Percentiles rank a stretch among this genome's conserved stretches.
These are phyloP conservation scores for Aspergillus alliaceus DNA, from an alignment of 2,329 filamentous ascomycete genomes.

Conservation along the genomic window DNA sequence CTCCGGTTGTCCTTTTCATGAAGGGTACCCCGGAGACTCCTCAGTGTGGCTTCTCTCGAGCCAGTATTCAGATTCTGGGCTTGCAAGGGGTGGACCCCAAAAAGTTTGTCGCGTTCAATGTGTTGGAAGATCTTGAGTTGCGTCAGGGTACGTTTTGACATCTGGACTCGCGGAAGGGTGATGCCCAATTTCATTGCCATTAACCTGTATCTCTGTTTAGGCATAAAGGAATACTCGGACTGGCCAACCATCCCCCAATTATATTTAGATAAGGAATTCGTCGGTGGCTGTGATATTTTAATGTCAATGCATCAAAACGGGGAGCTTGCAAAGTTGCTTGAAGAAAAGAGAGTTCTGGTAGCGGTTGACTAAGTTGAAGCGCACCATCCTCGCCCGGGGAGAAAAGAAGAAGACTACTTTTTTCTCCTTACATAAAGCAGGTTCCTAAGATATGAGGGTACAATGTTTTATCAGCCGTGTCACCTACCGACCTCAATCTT, in stretches of 20 bases:
- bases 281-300: constrained; percentile 96
- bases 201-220: constrained; percentile 45
- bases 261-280: constrained; percentile 92
- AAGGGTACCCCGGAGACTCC: constrained; percentile 96
- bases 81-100: constrained; percentile 90
- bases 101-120: constrained; percentile 98
- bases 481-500: neutral
- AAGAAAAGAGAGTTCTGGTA: constrained; percentile 86
- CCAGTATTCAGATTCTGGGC: constrained; percentile 90
- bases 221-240: constrained; percentile 98
- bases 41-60: constrained; percentile 94
- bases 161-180: neutral
- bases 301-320: constrained; percentile 97
- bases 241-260: constrained; percentile 99
- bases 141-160: constrained; percentile 63
- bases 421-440: neutral
- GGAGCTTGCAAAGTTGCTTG: constrained; percentile 84
- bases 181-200: neutral
- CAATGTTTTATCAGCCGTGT: neutral
- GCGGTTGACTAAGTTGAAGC: constrained; percentile 49
- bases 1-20: constrained; percentile 97
- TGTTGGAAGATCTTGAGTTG: constrained; percentile 86
- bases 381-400: neutral
- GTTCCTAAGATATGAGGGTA: neutral
- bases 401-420: neutral